These are phyloP conservation scores for Rhizoclosmatium globosum DNA, from an alignment of 192 early-diverging fungal species.

Conservation along the genomic window DNA sequence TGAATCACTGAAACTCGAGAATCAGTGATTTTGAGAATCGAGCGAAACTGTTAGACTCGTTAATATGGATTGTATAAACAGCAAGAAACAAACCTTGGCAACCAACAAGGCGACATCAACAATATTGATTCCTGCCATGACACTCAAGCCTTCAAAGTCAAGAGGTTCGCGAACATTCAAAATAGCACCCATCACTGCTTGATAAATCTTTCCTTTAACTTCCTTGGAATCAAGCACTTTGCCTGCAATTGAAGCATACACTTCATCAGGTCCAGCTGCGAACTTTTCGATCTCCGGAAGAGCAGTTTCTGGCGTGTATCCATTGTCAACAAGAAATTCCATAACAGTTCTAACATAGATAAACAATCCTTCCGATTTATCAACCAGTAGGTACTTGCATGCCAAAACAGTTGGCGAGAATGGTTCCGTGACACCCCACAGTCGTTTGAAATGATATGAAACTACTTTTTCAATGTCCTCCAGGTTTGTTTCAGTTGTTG, in stretches of 20 bases:
- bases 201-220: background rate
- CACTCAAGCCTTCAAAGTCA: background rate
- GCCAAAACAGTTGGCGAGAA: background rate
- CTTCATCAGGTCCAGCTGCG: background rate
- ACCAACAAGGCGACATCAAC: conserved; percentile 3
- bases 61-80: background rate
- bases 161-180: conserved; percentile 27
- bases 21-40: conserved; percentile 18
- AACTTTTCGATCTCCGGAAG: conserved; percentile 7
- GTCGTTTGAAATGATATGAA: background rate
- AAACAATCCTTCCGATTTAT: conserved; percentile 32
- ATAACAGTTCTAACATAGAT: conserved; percentile 5
- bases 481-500: conserved; percentile 9
- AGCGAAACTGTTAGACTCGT: background rate
- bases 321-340: background rate
- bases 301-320: background rate
- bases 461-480: conserved; percentile 15
- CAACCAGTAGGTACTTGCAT: background rate
- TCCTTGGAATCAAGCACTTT: background rate
- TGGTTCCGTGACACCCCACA: background rate
- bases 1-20: conserved; percentile 15
- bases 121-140: background rate
- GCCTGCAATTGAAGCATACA: conserved; percentile 3
- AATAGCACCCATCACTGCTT: conserved; percentile 6
- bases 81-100: conserved; percentile 9